Base-by-base conservation (phyloP, 176 grass and related monocot genomes). In the Zea luxurians region DNA sequence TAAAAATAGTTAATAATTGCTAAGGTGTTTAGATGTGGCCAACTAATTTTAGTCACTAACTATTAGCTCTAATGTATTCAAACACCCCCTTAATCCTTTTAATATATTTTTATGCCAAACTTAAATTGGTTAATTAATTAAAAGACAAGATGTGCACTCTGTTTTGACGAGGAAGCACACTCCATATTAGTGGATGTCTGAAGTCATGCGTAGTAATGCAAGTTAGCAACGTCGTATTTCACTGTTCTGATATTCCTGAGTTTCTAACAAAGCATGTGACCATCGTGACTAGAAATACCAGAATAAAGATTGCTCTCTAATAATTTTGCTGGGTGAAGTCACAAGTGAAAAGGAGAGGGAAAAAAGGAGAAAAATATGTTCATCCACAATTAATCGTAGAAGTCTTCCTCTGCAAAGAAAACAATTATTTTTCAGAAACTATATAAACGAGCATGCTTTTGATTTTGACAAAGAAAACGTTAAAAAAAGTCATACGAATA, bases 331-430 rank as follows among this genome's bases (percentile, higher is more conserved):
- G 70, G 7, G 21, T 68, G 63, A 44, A 5, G 13, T 62, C 62
- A 13, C 72, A 76, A 40, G 15, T 17, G 7, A 75, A 68, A 66
- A 60, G 18, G n/a, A 20, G 54, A 16, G 2, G 52, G 7, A 1
- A 21, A n/a, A 48, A 48, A 2, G 66, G 66, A 68, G 44, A 36
- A 43, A 64, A 37, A 53, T 45, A 13, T 27, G 4, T 21, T 7
- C 64, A 76, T 9, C 4, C 6, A 21, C 76, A 60, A 8, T 50
- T 82, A 87, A 49, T 78, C 80, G 1, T 87, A 87, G 79, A 4
- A 87, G 18, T 87, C 85, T 73, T 83, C 80, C 5, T 87, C 85
- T 87, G 85, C 82, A 83, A 60, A 77, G 1, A 13, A 78, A 87
- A 52, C 1, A 17, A 18, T 34, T 2, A 17, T 73, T 47, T 17